phyloP scores from a whole-genome alignment of 2,329 filamentous ascomycete species.

The Fusarium guadeloupense region DNA sequence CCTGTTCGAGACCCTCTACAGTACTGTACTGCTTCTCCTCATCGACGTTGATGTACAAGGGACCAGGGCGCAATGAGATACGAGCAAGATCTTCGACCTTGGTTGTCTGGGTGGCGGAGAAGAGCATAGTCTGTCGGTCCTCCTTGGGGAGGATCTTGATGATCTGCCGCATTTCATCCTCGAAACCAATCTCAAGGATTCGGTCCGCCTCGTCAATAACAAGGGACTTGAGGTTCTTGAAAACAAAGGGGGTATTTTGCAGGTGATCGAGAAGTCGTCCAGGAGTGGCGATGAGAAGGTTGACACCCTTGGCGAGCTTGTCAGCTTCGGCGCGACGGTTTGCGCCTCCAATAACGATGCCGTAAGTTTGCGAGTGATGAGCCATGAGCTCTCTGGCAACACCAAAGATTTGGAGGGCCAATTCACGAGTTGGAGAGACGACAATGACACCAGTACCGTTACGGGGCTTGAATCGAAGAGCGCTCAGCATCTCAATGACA shows the following conservation, averaged over 20 bases:
- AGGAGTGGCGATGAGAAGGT: slow-evolving; percentile 92
- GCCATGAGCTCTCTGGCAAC: slow-evolving; percentile 93
- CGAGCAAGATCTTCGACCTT: slow-evolving; percentile 97
- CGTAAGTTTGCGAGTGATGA: slow-evolving; percentile 92
- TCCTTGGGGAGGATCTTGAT: slow-evolving; percentile 92
- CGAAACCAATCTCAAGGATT: slow-evolving; percentile 96
- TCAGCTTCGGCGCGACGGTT: slow-evolving; percentile 91
- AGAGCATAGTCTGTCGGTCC: slow-evolving; percentile 94
- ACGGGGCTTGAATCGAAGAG: slow-evolving; percentile 91
- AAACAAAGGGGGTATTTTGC: slow-evolving; percentile 89
- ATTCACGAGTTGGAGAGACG: slow-evolving; percentile 90
- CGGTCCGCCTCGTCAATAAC: slow-evolving; percentile 97
- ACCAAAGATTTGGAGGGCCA: slow-evolving; percentile 95
- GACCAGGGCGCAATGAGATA: slow-evolving; percentile 89
- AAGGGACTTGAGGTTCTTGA: slow-evolving; percentile 91
- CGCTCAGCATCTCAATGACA: slow-evolving; percentile 89
- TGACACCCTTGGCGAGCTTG: slow-evolving; percentile 93
- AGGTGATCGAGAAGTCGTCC: slow-evolving; percentile 93
- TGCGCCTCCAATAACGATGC: slow-evolving; percentile 95
- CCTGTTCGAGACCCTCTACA: slow-evolving; percentile 93
- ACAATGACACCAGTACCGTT: slow-evolving; percentile 94
- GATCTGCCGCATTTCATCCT: slow-evolving; percentile 97
- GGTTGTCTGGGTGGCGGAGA: slow-evolving; percentile 97
- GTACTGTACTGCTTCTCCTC: slow-evolving; percentile 89
- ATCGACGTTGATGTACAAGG: slow-evolving; percentile 97